Base-by-base conservation (phyloP, 129 eudicot species). In the Artemisia tridentata region DNA sequence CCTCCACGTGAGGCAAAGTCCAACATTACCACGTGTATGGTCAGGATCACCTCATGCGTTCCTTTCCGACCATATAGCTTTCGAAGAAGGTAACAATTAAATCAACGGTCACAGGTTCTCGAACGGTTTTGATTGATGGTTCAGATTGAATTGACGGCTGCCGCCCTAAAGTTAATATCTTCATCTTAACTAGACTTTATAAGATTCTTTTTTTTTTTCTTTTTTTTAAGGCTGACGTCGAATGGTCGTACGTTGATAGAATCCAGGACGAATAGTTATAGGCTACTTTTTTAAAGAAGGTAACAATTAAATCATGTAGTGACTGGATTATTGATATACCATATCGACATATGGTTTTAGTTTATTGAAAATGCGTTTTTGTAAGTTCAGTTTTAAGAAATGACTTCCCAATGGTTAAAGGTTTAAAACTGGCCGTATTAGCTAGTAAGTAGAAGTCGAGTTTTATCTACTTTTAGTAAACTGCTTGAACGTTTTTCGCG, bases 101-200 rank as follows among this genome's bases (percentile, higher is more conserved):
- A 88, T 85, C 86, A 21, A 88, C 85, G 86, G 88, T 67, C 79
- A 68, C 3, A 10, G 57, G 76, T 72, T 38, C 15, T 45, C 57
- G 79, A 77, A 79, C 85, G 87, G 81, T 75, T 65, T 23, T 50
- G 52, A 11, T 21, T 8, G 23, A 72, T 73, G 95, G 95, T 12
- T 65, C 17, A 3, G 41, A 65, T 76, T 41, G 1, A 62, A 68
- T 83, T 38, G 95, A 71, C 97, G 97, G 97, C 72, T 79, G 83
- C 97, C 93, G 91, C 70, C 96, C 92, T 63, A 38, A 27, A 46
- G 75, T 66, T 61, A 62, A 78, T 76, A 67, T 74, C 64, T 31
- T 73, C 74, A 56, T 56, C 34, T 75, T 60, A 19, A 48, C 27
- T 47, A 29, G 77, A 72, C 70, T 51, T 55, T 71, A 41, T 1